Evolutionary conservation across 1,284 basidiomycete genomes (phyloP).

Genomic region (Tilletia indica): DNA sequence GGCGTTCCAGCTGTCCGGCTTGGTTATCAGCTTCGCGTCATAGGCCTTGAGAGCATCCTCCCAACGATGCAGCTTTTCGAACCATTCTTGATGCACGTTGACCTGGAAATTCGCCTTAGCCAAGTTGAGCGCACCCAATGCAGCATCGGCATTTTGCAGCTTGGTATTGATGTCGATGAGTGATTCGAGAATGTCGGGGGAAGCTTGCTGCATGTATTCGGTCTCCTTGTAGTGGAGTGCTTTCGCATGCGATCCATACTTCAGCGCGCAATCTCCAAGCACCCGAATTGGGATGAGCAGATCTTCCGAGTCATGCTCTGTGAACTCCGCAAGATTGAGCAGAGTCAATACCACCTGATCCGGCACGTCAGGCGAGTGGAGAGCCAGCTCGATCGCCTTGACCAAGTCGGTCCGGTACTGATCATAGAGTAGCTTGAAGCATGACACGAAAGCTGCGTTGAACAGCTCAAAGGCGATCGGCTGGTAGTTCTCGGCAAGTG

Average conservation of each 20-base stretch:
- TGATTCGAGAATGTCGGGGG: conserved; percentile 78
- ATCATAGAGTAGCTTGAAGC: conserved; percentile 94
- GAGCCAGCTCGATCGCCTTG: conserved; percentile 81
- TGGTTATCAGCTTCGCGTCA: conserved; percentile 52
- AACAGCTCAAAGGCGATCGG: conserved; percentile 92
- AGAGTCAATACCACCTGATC: conserved; percentile 90
- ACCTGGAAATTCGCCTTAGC: conserved; percentile 64
- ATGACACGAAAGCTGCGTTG: conserved; percentile 97
- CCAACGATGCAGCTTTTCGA: conserved; percentile 94
- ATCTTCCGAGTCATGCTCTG: conserved; percentile 98
- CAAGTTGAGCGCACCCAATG: conserved; percentile 52
- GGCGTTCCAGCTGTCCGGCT: conserved; percentile 60
- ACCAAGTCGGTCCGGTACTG: conserved; percentile 64
- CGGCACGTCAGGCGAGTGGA: conserved; percentile 71
- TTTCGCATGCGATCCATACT: conserved; percentile 94
- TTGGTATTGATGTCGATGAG: conserved; percentile 97
- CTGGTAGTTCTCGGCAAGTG: conserved; percentile 84
- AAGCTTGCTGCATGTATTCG: conserved; percentile 89
- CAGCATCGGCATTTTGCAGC: conserved; percentile 70
- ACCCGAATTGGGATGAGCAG: conserved; percentile 90
- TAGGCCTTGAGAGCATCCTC: conserved; percentile 88
- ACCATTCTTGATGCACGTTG: conserved; percentile 92
- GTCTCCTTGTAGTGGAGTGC: conserved; percentile 98
- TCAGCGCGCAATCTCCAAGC: conserved; percentile 85
- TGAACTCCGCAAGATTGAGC: conserved; percentile 96